Base-by-base conservation (phyloP, 345 rosid genomes). In the Gossypium turneri region DNA sequence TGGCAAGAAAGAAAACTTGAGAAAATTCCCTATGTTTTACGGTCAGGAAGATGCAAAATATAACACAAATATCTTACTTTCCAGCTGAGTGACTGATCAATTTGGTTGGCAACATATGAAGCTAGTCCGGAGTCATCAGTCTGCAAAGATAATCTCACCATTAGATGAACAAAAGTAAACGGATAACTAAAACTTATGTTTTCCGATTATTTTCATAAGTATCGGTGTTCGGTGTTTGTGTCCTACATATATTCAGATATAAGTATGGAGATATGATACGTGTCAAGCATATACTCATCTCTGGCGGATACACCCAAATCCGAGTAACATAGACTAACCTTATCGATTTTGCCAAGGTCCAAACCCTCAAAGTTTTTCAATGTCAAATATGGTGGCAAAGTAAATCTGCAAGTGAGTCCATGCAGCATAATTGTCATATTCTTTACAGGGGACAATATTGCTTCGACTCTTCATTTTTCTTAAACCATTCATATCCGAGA, bases 341-440 rank as follows among this genome's bases (percentile, higher is more conserved):
- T 78, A 50, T 86, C 92, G 75, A 92, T 84, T 76, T 86, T 86
- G 71, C 94, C 97, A 68, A 94, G 87, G 82, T 90, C 86, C 77
- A 94, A 78, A 43, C 93, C 97, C 84, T 90, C 94, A 34, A 89
- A 92, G 85, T 94, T 90, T 84, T 92, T 92, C 86, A 92, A 79
- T n/a, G 92, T 89, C 79, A 94, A 77, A 76, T 58, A 67, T 59
- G 90, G 84, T 44, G 98, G 98, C 84, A 94, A 78, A 48, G 82
- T 79, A 69, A 94, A 94, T 79, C 98, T 94, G 82, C 50, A 78
- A 59, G 34, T 15, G 70, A 69, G 68, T n/a, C 47, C n/a, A 73
- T 69, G 41, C 19, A 3, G 15, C 22, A 10, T 9, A 64, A 41
- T 38, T 67, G 53, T 67, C 53, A n/a, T 27, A 48, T 13, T 19